Evolutionary conservation across 441 rosid species (phyloP).

Genomic region (Viola pubescens): DNA sequence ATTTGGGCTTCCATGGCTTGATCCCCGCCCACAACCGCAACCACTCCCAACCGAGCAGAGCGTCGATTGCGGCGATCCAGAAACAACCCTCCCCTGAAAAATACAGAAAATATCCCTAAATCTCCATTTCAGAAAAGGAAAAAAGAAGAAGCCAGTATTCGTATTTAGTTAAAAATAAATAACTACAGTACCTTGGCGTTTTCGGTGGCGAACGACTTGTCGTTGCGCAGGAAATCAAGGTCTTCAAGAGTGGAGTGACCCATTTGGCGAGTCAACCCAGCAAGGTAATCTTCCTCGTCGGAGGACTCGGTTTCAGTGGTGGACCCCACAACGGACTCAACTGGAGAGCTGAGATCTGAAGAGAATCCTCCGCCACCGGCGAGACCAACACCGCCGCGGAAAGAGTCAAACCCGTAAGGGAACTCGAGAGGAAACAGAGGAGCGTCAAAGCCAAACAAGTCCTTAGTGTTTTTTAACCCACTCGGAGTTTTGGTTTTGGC

Average conservation of each 20-base stretch:
- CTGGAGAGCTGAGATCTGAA: slow-evolving; percentile 51
- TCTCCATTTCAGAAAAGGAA: neutral
- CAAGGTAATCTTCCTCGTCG: slow-evolving; percentile 47
- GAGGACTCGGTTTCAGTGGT: slow-evolving; percentile 37
- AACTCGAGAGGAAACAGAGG: slow-evolving; percentile 23
- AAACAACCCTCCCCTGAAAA: slow-evolving; percentile 30
- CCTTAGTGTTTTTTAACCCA: neutral
- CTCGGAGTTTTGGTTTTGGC: neutral
- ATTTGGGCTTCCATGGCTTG: slow-evolving; percentile 30
- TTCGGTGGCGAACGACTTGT: slow-evolving; percentile 8
- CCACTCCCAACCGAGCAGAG: slow-evolving; percentile 31
- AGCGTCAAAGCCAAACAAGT: slow-evolving; percentile 14
- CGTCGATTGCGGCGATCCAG: slow-evolving; percentile 56
- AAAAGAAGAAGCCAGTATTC: neutral
- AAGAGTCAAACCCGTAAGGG: slow-evolving; percentile 31
- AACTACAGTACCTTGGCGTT: slow-evolving; percentile 24
- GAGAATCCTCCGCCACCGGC: slow-evolving; percentile 18
- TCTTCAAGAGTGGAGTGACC: slow-evolving; percentile 40
- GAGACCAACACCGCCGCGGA: neutral
- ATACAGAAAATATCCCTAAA: neutral
- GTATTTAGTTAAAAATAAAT: neutral
- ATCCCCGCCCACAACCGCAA: slow-evolving; percentile 32
- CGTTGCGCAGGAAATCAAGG: slow-evolving; percentile 17
- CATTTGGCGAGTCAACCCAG: slow-evolving; percentile 41
- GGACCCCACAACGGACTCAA: slow-evolving; percentile 47